Evolutionary conservation across 1,139 yeast species (phyloP).

Genomic region (Blastobotrys capitulatus): DNA sequence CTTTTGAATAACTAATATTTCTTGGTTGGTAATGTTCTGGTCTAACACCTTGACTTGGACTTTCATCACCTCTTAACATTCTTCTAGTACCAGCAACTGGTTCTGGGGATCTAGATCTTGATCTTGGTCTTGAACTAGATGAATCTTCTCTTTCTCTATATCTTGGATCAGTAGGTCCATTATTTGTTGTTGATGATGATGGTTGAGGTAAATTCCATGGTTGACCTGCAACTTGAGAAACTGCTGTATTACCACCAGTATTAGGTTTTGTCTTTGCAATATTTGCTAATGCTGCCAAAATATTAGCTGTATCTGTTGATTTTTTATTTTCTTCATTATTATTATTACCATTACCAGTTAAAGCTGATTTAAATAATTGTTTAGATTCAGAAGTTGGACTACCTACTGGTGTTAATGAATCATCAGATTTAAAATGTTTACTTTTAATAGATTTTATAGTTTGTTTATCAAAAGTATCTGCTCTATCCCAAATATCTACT

Average conservation of each 20-base stretch:
- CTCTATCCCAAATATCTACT: slow-evolving; percentile 89
- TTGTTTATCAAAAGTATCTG: slow-evolving; percentile 64
- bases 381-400: slow-evolving; percentile 16
- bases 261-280: slow-evolving; percentile 33
- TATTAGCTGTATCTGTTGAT: slow-evolving; percentile 36
- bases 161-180: slow-evolving; percentile 1
- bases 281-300: slow-evolving; percentile 36
- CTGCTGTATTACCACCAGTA: background rate
- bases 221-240: background rate
- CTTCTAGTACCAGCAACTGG: background rate
- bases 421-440: slow-evolving; percentile 12
- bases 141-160: background rate
- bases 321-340: slow-evolving; percentile 21
- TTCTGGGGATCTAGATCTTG: slow-evolving; percentile 5
- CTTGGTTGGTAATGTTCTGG: slow-evolving; percentile 5
- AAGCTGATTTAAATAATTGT: slow-evolving; percentile 25
- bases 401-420: slow-evolving; percentile 20
- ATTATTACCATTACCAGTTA: slow-evolving; percentile 3
- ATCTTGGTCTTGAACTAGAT: background rate
- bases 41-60: background rate
- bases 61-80: slow-evolving; percentile 1
- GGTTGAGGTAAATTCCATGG: slow-evolving; percentile 10
- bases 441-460: slow-evolving; percentile 41
- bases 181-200: slow-evolving; percentile 10
- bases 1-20: slow-evolving; percentile 52